Conservation (phyloP, 2,329 filamentous ascomycete genomes). For the Aspergillus pseudotamarii region DNA sequence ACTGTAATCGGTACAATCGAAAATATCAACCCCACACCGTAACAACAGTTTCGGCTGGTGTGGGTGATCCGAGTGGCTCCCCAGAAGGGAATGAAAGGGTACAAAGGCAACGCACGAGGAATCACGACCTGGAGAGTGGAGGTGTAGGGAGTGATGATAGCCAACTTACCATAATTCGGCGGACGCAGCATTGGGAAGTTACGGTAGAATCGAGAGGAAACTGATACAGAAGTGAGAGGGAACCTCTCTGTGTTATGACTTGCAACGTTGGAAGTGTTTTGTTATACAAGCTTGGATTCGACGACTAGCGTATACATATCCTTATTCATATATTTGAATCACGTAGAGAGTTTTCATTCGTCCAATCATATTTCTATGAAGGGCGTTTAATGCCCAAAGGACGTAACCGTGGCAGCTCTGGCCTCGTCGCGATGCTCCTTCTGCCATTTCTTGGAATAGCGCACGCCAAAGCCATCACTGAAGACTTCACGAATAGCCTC, state of each 20-base stretch:
- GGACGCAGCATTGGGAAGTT: not conserved
- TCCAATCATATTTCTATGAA: accelerated
- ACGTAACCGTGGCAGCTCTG: not conserved
- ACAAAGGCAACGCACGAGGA: not conserved
- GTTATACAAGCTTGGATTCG: not conserved
- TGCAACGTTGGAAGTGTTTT: not conserved
- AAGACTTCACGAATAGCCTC: slow-evolving; percentile 1
- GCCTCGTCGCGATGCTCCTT: not conserved
- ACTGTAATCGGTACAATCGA: not conserved
- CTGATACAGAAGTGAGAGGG: not conserved
- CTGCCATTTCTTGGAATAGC: not conserved
- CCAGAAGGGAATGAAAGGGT: not conserved
- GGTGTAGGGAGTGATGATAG: not conserved
- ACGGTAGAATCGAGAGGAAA: not conserved
- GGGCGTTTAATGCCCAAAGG: not conserved
- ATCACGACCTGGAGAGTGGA: not conserved
- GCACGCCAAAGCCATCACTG: not conserved
- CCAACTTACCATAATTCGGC: not conserved
- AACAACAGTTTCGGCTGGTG: not conserved
- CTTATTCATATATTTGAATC: not conserved
- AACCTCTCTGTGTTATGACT: too few species aligned
- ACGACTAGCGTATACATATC: not conserved
- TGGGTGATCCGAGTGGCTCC: not conserved
- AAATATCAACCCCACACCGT: not conserved
- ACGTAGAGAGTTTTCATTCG: not conserved